Conservation (phyloP, 305 asterid genomes). For the Plantago coronopus region DNA sequence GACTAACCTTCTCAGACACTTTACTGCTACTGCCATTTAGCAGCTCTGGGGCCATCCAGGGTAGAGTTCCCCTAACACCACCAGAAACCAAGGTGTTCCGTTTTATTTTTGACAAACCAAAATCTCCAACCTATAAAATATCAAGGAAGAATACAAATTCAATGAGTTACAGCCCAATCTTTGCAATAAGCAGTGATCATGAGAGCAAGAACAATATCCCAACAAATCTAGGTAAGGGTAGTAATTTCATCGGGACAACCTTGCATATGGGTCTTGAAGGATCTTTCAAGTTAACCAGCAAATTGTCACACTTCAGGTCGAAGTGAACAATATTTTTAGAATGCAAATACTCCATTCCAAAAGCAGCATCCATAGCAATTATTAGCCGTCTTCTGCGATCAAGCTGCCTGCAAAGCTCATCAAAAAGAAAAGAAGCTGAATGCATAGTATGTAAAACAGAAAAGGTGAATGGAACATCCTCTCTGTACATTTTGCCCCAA, state of each 20-base stretch:
- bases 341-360: constrained; percentile 89
- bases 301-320: constrained; percentile 81
- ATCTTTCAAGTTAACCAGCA: constrained; percentile 73
- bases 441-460: background rate
- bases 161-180: constrained; percentile 5
- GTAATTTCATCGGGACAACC: constrained; percentile 32
- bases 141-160: constrained; percentile 21
- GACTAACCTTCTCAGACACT: constrained; percentile 77
- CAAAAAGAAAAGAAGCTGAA: constrained; percentile 10
- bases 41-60: constrained; percentile 95
- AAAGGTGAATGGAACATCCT: background rate
- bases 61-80: constrained; percentile 83
- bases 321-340: constrained; percentile 79
- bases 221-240: constrained; percentile 5
- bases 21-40: constrained; percentile 75
- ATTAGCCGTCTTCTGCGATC: constrained; percentile 70
- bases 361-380: constrained; percentile 88
- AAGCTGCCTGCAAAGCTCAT: constrained; percentile 49
- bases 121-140: constrained; percentile 67
- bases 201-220: constrained; percentile 7
- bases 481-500: background rate
- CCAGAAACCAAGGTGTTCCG: constrained; percentile 84
- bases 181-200: background rate
- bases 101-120: constrained; percentile 76
- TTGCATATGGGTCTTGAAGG: constrained; percentile 83